phyloP scores from a whole-genome alignment of 1,284 basidiomycete species.

The Pseudozyma hubeiensis region DNA sequence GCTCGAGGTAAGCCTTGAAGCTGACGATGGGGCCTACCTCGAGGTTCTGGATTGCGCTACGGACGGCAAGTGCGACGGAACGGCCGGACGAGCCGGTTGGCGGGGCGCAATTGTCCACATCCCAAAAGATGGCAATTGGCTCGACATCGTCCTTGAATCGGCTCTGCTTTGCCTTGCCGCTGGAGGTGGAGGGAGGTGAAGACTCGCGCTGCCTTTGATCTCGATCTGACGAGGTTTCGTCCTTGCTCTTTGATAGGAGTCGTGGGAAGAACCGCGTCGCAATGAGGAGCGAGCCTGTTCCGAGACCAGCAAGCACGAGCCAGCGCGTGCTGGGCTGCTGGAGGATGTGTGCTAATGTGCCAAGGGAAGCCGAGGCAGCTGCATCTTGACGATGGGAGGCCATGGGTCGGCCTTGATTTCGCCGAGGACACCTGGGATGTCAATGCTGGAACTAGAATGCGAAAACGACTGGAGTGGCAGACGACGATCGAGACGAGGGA shows the following conservation, averaged over 20 bases:
- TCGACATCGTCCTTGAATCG: constrained; percentile 36
- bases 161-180: constrained; percentile 24
- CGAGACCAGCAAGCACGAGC: constrained; percentile 35
- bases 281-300: constrained; percentile 31
- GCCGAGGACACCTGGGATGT: neutral
- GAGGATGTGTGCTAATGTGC: constrained; percentile 19
- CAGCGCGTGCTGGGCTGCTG: constrained; percentile 34
- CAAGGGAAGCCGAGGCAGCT: constrained; percentile 29
- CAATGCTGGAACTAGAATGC: neutral
- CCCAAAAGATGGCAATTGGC: constrained; percentile 62
- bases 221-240: constrained; percentile 2
- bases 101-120: constrained; percentile 62
- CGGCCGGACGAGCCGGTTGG: constrained; percentile 59
- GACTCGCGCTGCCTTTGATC: constrained; percentile 10
- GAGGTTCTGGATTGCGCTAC: constrained; percentile 49
- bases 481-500: neutral
- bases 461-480: neutral
- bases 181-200: constrained; percentile 14
- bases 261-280: constrained; percentile 15
- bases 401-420: constrained; percentile 14
- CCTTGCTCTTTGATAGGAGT: neutral
- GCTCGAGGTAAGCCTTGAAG: constrained; percentile 65
- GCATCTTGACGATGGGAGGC: constrained; percentile 28
- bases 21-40: constrained; percentile 51
- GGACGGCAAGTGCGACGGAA: constrained; percentile 51